Evolutionary conservation across 2,329 filamentous ascomycete species (phyloP), one percentile per base, ranked within the genome.

Genomic region (Macroventuria anomochaeta): DNA sequence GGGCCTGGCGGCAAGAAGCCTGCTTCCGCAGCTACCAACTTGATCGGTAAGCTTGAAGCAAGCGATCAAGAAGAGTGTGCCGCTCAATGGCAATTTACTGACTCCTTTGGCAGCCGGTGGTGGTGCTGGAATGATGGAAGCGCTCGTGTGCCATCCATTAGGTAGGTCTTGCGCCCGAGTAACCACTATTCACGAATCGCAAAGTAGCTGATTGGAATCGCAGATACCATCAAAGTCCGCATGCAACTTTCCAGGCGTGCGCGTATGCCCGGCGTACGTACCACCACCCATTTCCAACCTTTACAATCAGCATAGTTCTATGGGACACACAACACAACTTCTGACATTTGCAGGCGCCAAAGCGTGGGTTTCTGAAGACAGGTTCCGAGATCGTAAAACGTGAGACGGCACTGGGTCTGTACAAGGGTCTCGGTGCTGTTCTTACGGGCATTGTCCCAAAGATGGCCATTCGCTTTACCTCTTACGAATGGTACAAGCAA

Each of bases 111-210:
- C 67, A 96, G 95, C 95, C 75, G 95, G 95, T 74, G 95, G 95
- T 74, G 91, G 91, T 77, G 95, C 95, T 67, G 95, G 95, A 72
- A 97, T 97, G 93, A 97, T 97, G 93, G 95, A 99, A 79, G 95
- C 95, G 41, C 87, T 99, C 59, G 92, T 82, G 47, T 99, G 95
- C 77, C 95, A 99, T 81, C 95, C 95, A 58, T 84, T 97, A 54
- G 90, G 90, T 93, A 83, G 68, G 82, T 66, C 13, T 21, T 44
- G 4, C 7, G 31, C 26, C n/a, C 32, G 11, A 32, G 46, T 21
- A 53, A 31, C 18, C 6, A 28, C 3, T n/a, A 10, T 13, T 3
- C 10, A 5, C 7, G 26, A 6, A 8, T 11, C 5, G n/a, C 33
- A 36, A 32, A 29, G 40, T 32, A n/a, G 37, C 67, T 74, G 26